Percentiles rank a stretch among this genome's conserved stretches.
Conservation (phyloP, 192 early-diverging fungal species). For the Rhizophagus prolifer region DNA sequence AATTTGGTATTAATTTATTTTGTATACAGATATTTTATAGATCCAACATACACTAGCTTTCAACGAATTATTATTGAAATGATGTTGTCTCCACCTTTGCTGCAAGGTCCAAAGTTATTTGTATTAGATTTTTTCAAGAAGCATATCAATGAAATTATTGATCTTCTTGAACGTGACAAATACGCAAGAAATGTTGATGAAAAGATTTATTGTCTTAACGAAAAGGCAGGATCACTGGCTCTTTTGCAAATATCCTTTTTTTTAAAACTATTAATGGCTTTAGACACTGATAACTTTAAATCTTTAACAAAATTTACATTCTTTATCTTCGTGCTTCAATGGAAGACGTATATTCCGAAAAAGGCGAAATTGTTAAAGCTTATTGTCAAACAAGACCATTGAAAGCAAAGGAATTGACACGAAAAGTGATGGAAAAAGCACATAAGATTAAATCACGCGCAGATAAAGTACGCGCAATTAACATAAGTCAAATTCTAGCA, state of each 20-base stretch:
- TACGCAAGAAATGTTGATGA: conserved; percentile 29
- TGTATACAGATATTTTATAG: conserved; percentile 2
- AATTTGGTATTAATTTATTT: not conserved
- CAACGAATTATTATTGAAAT: conserved; percentile 50
- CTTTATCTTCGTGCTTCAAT: conserved; percentile 45
- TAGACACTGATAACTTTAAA: not conserved
- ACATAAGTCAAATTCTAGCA: not conserved
- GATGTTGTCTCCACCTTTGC: conserved; percentile 52
- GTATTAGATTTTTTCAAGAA: conserved; percentile 51
- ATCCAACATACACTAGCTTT: conserved; percentile 23
- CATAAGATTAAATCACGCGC: conserved; percentile 42
- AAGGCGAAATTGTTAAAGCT: conserved; percentile 38
- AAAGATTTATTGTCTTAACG: conserved; percentile 33
- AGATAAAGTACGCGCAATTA: conserved; percentile 24
- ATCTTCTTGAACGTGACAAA: conserved; percentile 35
- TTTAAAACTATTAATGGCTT: not conserved
- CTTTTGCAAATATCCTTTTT: conserved; percentile 54
- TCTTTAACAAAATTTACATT: conserved; percentile 36
- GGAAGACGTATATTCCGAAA: conserved; percentile 41
- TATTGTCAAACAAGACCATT: conserved; percentile 33
- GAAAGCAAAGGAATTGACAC: conserved; percentile 45
- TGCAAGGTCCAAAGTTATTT: conserved; percentile 38
- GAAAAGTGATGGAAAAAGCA: conserved; percentile 43
- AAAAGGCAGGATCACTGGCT: conserved; percentile 44
- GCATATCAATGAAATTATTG: conserved; percentile 56